Conservation (phyloP, 2,329 filamentous ascomycete genomes). For the Colletotrichum tropicale region DNA sequence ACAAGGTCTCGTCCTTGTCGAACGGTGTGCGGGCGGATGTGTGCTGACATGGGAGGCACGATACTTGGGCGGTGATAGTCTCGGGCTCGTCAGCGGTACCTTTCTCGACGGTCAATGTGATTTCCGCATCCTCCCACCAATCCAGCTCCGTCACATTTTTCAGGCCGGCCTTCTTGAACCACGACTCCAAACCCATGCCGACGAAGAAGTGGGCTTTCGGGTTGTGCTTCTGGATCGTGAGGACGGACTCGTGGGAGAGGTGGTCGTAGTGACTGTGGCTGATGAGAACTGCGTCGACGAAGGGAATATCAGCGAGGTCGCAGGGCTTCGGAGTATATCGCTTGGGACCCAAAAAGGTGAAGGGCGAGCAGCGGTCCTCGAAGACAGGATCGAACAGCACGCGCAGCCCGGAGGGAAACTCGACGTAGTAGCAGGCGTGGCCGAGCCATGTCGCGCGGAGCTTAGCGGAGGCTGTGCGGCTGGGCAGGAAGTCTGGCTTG, state of each 20-base stretch:
- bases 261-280: constrained; percentile 95
- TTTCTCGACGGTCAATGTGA: constrained; percentile 61
- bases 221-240: constrained; percentile 71
- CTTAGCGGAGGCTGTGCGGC: constrained; percentile 57
- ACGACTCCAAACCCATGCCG: constrained; percentile 79
- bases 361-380: constrained; percentile 82
- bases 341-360: constrained; percentile 73
- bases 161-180: constrained; percentile 77
- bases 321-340: constrained; percentile 82
- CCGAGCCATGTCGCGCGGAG: constrained; percentile 93
- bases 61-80: constrained; percentile 73
- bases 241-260: constrained; percentile 77
- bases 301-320: constrained; percentile 76
- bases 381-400: constrained; percentile 96
- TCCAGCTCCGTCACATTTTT: constrained; percentile 85
- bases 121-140: constrained; percentile 88
- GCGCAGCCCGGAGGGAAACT: constrained; percentile 84
- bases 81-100: constrained; percentile 26
- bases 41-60: constrained; percentile 86
- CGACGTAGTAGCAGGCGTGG: constrained; percentile 91
- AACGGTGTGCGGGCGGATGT: constrained; percentile 70
- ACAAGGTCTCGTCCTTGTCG: constrained; percentile 79
- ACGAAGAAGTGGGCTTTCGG: constrained; percentile 88
- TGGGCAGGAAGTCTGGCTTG: constrained; percentile 69
- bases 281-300: constrained; percentile 79